Conservation (phyloP, 202 grass and related monocot species). For the Panicum hallii region DNA sequence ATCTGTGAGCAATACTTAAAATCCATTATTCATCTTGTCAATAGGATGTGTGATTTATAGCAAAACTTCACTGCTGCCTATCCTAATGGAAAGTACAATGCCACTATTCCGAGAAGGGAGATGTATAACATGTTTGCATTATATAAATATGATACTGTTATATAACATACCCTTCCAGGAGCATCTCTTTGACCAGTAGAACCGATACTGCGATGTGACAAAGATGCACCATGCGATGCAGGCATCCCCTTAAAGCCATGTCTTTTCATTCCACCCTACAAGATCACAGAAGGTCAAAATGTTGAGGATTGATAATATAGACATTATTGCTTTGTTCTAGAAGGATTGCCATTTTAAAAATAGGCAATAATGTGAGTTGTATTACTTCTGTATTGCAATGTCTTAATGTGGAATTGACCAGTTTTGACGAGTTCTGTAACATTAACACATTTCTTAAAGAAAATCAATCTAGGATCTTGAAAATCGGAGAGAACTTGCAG, state of each 20-base stretch:
- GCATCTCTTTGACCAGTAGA: conserved; percentile 99
- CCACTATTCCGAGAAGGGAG: conserved; percentile 32
- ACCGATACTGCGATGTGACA: conserved; percentile 92
- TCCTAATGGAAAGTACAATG: conserved; percentile 14
- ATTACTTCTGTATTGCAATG: conserved; percentile 12
- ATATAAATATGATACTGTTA: conserved; percentile 27
- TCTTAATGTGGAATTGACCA: not conserved
- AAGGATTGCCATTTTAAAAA: not conserved
- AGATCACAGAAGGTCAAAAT: conserved; percentile 29
- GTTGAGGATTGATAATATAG: not conserved
- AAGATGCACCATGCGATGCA: conserved; percentile 96
- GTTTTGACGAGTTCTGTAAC: not conserved
- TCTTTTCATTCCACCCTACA: conserved; percentile 99
- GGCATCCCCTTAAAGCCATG: conserved; percentile 72
- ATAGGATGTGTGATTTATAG: conserved; percentile 5
- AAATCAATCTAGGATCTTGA: conserved; percentile 34
- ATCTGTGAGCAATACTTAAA: conserved; percentile 8
- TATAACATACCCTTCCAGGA: conserved; percentile 86
- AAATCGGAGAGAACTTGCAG: not conserved
- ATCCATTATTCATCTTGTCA: conserved; percentile 22
- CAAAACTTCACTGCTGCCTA: not conserved
- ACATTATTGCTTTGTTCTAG: conserved; percentile 20
- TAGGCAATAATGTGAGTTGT: not conserved
- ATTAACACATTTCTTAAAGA: not conserved
- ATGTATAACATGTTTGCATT: conserved; percentile 19